Evolutionary conservation across 495 filamentous ascomycete genomes (phyloP).

Genomic region (Penicillium verhagenii): DNA sequence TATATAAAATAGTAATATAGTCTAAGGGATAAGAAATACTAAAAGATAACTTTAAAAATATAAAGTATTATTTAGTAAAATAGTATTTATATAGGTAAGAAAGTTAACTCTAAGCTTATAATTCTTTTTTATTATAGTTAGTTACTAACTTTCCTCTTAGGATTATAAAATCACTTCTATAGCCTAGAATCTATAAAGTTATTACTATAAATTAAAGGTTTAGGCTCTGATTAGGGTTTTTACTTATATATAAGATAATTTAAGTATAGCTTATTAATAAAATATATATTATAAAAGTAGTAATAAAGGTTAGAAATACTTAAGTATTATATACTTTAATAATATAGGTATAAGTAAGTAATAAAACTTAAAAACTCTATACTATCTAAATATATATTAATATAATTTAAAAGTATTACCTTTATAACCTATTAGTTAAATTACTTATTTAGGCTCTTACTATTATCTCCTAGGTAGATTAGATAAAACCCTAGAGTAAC

Average conservation of each 20-base stretch:
- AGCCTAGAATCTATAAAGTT: too few relatives aligned
- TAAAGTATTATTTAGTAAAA: too few relatives aligned
- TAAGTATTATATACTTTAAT: neutral
- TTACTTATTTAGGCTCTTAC: slow-evolving; percentile 7
- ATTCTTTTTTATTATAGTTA: too few relatives aligned
- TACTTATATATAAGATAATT: slow-evolving; percentile 8
- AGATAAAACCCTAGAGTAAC: slow-evolving; percentile 11
- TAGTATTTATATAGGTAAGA: too few relatives aligned
- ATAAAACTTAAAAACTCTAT: neutral
- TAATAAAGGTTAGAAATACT: neutral
- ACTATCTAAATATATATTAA: slow-evolving; percentile 4
- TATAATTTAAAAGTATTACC: slow-evolving; percentile 17
- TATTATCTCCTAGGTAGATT: slow-evolving; percentile 15
- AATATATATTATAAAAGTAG: slow-evolving; percentile 7
- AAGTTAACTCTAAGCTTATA: too few relatives aligned
- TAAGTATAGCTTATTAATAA: slow-evolving; percentile 7
- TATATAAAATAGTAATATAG: too few relatives aligned
- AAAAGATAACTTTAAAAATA: too few relatives aligned
- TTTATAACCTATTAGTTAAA: slow-evolving; percentile 17
- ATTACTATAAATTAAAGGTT: too few relatives aligned
- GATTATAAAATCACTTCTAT: too few relatives aligned
- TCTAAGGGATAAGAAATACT: too few relatives aligned
- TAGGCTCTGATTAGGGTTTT: slow-evolving; percentile 4
- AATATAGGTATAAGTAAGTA: slow-evolving; percentile 3
- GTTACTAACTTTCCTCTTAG: too few relatives aligned